phyloP scores from a whole-genome alignment of 176 grass and related monocot species.

The Elymus sibiricus region DNA sequence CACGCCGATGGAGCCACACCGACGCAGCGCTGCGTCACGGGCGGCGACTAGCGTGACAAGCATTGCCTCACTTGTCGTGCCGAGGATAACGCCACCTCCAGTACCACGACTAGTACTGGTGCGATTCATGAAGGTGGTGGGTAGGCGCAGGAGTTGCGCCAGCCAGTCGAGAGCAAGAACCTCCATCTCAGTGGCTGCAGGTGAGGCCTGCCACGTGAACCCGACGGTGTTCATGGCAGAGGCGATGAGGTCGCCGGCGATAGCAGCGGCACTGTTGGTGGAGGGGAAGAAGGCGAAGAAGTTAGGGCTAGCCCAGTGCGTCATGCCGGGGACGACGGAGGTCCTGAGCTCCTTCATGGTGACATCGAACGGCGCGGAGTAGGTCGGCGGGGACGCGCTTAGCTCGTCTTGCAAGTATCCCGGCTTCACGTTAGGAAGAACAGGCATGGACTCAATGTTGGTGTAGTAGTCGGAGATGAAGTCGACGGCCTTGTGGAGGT shows the following conservation, averaged over 20 bases:
- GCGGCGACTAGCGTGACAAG: background rate
- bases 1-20: background rate
- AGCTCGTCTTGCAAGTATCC: slow-evolving; percentile 3
- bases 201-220: background rate
- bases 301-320: slow-evolving; percentile 11
- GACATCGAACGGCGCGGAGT: background rate
- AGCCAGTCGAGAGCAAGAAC: background rate
- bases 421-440: background rate
- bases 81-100: background rate
- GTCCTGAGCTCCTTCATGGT: slow-evolving; percentile 3
- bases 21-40: background rate
- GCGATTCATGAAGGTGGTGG: background rate
- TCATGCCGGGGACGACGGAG: background rate
- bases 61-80: background rate
- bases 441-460: background rate
- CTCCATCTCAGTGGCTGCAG: background rate
- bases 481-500: slow-evolving; percentile 1
- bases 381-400: background rate
- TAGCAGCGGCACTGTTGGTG: slow-evolving; percentile 1
- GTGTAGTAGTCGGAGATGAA: slow-evolving; percentile 10
- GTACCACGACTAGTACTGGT: background rate
- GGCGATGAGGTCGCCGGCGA: background rate
- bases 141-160: background rate
- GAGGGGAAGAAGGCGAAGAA: slow-evolving; percentile 13
- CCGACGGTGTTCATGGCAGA: slow-evolving; percentile 10